Evolutionary conservation across 176 grass and related monocot genomes (phyloP).

Genomic region (Eragrostis nindensis): DNA sequence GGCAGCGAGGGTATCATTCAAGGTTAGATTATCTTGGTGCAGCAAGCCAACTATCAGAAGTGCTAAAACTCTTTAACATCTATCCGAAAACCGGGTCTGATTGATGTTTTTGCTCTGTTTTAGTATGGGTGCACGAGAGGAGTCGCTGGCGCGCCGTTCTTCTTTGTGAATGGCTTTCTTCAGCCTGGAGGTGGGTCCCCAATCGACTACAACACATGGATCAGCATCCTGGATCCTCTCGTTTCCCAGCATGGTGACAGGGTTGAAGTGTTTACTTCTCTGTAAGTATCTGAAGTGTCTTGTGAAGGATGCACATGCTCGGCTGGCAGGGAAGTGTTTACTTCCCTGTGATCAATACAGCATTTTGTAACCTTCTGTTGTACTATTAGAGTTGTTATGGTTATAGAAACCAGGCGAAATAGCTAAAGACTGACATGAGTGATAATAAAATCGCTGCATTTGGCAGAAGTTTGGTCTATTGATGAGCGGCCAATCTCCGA

Average conservation of each 20-base stretch:
- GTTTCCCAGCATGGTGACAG: constrained; percentile 39
- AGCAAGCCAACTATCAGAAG: neutral
- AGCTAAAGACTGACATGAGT: neutral
- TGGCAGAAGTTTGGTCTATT: neutral
- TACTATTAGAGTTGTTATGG: neutral
- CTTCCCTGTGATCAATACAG: too few relatives aligned
- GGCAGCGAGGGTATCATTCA: constrained; percentile 86
- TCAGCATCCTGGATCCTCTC: constrained; percentile 64
- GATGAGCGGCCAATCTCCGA: neutral
- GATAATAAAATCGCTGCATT: neutral
- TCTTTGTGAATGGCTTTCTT: constrained; percentile 93
- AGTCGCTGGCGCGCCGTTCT: constrained; percentile 75
- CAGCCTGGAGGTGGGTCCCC: constrained; percentile 72
- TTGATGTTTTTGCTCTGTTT: neutral
- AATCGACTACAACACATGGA: constrained; percentile 67
- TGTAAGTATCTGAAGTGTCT: constrained; percentile 1
- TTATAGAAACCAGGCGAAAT: neutral
- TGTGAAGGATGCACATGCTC: neutral
- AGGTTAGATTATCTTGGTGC: constrained; percentile 39
- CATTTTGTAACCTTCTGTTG: too few relatives aligned
- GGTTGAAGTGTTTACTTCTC: constrained; percentile 46
- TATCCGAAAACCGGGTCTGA: neutral
- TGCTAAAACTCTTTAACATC: neutral
- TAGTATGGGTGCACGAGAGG: constrained; percentile 94
- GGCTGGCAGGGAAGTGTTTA: neutral